A percentile compares a stretch with the other conserved stretches of the same genome.
Evolutionary conservation across 169 alveolate species (phyloP).

Genomic region (Cryptosporidium baileyi): DNA sequence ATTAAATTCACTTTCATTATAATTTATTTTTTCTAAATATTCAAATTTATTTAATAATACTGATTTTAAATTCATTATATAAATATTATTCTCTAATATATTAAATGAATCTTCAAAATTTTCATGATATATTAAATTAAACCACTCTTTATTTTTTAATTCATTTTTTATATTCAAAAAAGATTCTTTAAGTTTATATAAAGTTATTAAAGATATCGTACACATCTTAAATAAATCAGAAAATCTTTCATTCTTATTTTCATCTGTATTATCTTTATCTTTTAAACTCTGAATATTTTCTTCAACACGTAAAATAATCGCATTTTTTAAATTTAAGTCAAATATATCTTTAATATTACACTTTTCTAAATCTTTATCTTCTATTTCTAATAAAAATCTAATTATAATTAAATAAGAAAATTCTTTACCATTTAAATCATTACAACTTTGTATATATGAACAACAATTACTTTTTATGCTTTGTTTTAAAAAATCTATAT

Average conservation of each 20-base stretch:
- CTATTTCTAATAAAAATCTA: constrained; percentile 9
- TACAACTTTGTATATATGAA: constrained; percentile 26
- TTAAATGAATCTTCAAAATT: not conserved
- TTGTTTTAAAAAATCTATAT: not conserved
- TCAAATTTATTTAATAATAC: not conserved
- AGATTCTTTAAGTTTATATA: constrained; percentile 26
- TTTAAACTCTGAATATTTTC: not conserved
- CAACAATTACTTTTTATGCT: constrained; percentile 11
- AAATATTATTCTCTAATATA: not conserved
- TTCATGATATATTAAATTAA: too few relatives aligned
- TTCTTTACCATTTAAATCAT: not conserved
- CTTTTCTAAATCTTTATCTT: not conserved
- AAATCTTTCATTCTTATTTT: not conserved
- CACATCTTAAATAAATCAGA: not conserved
- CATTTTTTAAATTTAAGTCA: not conserved
- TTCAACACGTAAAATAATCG: not conserved
- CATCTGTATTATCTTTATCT: not conserved
- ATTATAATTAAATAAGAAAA: constrained; percentile 18
- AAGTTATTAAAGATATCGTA: not conserved
- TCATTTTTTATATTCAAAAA: not conserved
- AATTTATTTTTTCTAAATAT: not conserved
- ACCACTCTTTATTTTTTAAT: constrained; percentile 16
- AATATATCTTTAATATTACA: not conserved
- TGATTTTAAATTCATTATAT: not conserved
- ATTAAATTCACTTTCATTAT: not conserved